Evolutionary conservation across 192 early-diverging fungal genomes (phyloP), one percentile per base, ranked within the genome.

Genomic region (Coemansia sp.): DNA sequence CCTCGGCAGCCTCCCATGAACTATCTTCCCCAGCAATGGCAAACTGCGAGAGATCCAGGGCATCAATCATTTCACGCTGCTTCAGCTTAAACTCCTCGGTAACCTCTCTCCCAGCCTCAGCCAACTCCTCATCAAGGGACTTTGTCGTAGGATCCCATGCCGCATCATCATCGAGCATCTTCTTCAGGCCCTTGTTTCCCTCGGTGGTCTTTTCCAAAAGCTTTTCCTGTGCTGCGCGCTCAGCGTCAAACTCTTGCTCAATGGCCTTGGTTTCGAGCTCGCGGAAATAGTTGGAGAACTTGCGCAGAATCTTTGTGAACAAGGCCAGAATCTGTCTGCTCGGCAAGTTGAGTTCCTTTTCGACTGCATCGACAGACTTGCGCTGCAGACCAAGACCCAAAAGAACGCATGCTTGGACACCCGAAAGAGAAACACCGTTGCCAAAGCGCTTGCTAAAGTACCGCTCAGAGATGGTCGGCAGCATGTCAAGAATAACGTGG

Each of bases 401-500:
- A 17, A 97, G 64, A 19, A 97, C 80, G 9, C 92, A 85, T 15
- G 85, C 82, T 70, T 97, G 94, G 17, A 96, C 85, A 46, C 88
- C 85, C 2, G 89, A 90, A 20, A 99, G 64, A 19, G 81, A 81
- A 29, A 97, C 75, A 20, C 47, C 35, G 33, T 39, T 6, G 20
- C 68, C 63, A 18, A 88, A 76, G 43, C 78, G 76, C 18, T 78
- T 75, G 39, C 79, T 77, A 73, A 95, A 97, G 79, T 91, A 92
- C 18, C 87, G 72, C 38, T 73, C 66, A 19, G 93, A 83, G 45
- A 99, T 80, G 4, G 77, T 74, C 9, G 93, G 95, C 36, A 97
- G 60, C 55, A 99, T 58, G 54, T 99, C 97, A 41, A 97, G 47
- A 38, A 99, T 91, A 2, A 97, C 92, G 73, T 99, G 97, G 77